Conservation (phyloP, 1,139 yeast species). For the Blastobotrys illinoisensis region DNA sequence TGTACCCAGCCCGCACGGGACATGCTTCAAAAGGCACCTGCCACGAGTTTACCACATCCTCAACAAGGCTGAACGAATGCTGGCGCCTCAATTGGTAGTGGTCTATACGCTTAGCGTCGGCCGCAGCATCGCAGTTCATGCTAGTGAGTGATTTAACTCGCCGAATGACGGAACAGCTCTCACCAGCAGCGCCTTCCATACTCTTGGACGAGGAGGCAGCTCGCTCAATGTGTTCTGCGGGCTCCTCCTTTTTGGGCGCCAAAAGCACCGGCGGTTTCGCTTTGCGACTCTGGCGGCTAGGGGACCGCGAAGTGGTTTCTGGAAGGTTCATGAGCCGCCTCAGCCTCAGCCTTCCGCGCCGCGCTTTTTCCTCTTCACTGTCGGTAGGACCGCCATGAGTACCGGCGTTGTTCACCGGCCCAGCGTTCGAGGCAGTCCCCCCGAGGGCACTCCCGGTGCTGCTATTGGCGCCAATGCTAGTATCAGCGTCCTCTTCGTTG, state of each 20-base stretch:
- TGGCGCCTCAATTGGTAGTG: constrained; percentile 15
- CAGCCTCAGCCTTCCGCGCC: not conserved
- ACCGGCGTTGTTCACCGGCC: too few species aligned
- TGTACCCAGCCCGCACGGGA: constrained; percentile 15
- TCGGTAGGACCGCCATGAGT: too few species aligned
- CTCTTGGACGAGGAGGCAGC: not conserved
- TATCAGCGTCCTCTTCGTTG: not conserved
- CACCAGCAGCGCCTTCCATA: not conserved
- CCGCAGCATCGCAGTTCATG: not conserved
- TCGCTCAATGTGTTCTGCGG: not conserved
- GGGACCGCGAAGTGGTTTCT: not conserved
- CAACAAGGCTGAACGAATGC: constrained; percentile 43
- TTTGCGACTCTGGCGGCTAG: not conserved
- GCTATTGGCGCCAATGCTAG: not conserved
- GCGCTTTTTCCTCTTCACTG: not conserved
- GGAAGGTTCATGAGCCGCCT: not conserved
- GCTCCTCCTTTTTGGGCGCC: not conserved
- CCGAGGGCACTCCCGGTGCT: not conserved
- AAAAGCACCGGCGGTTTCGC: not conserved
- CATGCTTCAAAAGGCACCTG: constrained; percentile 27
- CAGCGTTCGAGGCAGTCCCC: not conserved
- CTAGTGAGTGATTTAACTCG: not conserved
- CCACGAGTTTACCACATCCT: constrained; percentile 36
- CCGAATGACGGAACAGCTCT: not conserved
- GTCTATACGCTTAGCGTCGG: constrained; percentile 6